phyloP scores from a whole-genome alignment of 441 rosid genomes.

The Erodium trifolium region DNA sequence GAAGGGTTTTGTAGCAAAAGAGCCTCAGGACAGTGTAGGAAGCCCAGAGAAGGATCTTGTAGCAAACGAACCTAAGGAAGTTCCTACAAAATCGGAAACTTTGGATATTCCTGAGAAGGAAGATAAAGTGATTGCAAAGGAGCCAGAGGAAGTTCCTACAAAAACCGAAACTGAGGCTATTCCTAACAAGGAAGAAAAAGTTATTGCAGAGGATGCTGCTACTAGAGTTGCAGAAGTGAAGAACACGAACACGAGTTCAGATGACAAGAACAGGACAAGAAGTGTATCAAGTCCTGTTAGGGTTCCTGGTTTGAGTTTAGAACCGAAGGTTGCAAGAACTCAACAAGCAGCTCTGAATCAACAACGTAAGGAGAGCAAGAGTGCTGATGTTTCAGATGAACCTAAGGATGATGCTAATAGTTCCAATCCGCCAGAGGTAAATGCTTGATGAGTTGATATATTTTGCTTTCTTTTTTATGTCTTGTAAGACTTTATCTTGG shows the following conservation, averaged over 20 bases:
- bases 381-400: slow-evolving; percentile 23
- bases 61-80: slow-evolving; percentile 13
- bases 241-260: slow-evolving; percentile 14
- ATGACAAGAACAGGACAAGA: slow-evolving; percentile 22
- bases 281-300: slow-evolving; percentile 41
- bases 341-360: slow-evolving; percentile 20
- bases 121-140: too few relatives aligned
- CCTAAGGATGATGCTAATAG: slow-evolving; percentile 26
- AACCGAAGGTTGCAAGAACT: slow-evolving; percentile 17
- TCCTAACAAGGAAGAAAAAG: neutral
- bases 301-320: slow-evolving; percentile 53
- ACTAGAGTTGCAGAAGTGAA: slow-evolving; percentile 14
- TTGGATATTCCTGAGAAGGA: neutral
- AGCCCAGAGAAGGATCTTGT: slow-evolving; percentile 23
- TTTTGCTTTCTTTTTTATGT: slow-evolving; percentile 17
- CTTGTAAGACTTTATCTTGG: neutral
- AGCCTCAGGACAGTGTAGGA: slow-evolving; percentile 34
- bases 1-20: slow-evolving; percentile 14
- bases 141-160: too few relatives aligned
- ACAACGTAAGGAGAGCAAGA: slow-evolving; percentile 18
- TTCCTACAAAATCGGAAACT: slow-evolving; percentile 7
- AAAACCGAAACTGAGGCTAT: too few relatives aligned
- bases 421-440: slow-evolving; percentile 52
- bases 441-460: slow-evolving; percentile 37
- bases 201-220: slow-evolving; percentile 10